Conservation (phyloP, 768 basidiomycete species). For the Amanita subjunquillea region DNA sequence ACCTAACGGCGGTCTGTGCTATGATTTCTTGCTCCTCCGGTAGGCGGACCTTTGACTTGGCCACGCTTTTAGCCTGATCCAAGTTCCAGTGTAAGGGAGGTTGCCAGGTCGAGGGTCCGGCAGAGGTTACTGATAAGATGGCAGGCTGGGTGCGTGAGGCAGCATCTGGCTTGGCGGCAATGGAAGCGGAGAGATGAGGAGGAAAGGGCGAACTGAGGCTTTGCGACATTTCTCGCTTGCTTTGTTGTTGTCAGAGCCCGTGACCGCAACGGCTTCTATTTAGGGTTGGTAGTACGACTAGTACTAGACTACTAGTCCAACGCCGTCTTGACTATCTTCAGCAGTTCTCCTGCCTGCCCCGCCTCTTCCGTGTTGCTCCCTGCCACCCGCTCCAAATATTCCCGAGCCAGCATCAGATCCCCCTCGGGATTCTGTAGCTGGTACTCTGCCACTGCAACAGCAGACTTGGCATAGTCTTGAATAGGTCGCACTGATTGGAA, state of each 20-base stretch:
- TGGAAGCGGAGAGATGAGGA: slow-evolving; percentile 16
- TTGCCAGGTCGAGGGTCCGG: slow-evolving; percentile 21
- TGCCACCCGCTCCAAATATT: slow-evolving; percentile 66
- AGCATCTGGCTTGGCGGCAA: slow-evolving; percentile 11
- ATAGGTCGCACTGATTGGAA: slow-evolving; percentile 47
- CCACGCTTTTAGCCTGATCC: slow-evolving; percentile 12
- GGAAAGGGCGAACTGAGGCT: slow-evolving; percentile 24
- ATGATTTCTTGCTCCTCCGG: slow-evolving; percentile 42
- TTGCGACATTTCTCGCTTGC: slow-evolving; percentile 31
- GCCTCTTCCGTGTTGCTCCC: slow-evolving; percentile 79
- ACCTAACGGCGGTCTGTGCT: slow-evolving; percentile 41
- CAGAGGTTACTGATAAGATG: slow-evolving; percentile 14
- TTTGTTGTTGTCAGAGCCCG: slow-evolving; percentile 27
- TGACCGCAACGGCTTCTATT: slow-evolving; percentile 22
- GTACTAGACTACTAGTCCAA: slow-evolving; percentile 17
- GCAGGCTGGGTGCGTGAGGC: slow-evolving; percentile 11
- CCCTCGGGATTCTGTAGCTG: slow-evolving; percentile 55
- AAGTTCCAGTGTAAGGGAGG: slow-evolving; percentile 10
- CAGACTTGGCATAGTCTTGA: slow-evolving; percentile 76
- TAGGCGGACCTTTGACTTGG: slow-evolving; percentile 26
- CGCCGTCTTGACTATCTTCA: slow-evolving; percentile 43
- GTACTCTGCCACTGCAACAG: slow-evolving; percentile 74
- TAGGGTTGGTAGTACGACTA: slow-evolving; percentile 18
- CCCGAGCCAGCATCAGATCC: slow-evolving; percentile 59
- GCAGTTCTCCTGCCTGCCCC: slow-evolving; percentile 56